Evolutionary conservation across 2,329 filamentous ascomycete genomes (phyloP).

Genomic region (Huntiella savannae): DNA sequence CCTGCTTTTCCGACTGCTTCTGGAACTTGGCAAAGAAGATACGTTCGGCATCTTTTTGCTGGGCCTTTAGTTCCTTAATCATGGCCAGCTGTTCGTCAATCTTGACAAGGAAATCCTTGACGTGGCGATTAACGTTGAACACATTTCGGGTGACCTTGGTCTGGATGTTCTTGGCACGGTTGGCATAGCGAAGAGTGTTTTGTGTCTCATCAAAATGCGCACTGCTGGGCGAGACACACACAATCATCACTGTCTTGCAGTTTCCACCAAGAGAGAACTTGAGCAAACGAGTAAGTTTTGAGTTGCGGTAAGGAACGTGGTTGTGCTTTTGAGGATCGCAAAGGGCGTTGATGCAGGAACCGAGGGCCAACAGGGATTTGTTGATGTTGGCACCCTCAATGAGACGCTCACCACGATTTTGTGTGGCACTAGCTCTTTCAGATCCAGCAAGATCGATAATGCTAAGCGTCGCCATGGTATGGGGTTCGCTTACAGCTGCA

Average conservation of each 20-base stretch:
- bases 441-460: constrained; percentile 96
- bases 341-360: constrained; percentile 94
- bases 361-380: constrained; percentile 84
- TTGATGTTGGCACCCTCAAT: constrained; percentile 98
- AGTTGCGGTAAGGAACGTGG: constrained; percentile 94
- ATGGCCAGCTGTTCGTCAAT: constrained; percentile 96
- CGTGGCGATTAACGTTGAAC: constrained; percentile 96
- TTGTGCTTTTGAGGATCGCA: constrained; percentile 83
- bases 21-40: constrained; percentile 73
- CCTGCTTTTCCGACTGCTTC: constrained; percentile 75
- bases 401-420: constrained; percentile 81
- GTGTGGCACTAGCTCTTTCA: constrained; percentile 87
- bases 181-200: constrained; percentile 92
- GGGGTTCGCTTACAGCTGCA: constrained; percentile 76
- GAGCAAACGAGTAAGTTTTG: constrained; percentile 81
- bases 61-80: constrained; percentile 85
- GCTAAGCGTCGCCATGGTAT: constrained; percentile 94
- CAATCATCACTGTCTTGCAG: constrained; percentile 99
- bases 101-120: constrained; percentile 98
- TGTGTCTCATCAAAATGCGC: constrained; percentile 96
- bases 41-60: constrained; percentile 75
- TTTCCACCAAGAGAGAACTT: constrained; percentile 97
- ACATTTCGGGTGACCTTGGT: constrained; percentile 98
- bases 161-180: constrained; percentile 97
- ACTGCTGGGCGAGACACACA: constrained; percentile 91